Evolutionary conservation across 352 stramenopile species (phyloP).

Genomic region (Phytophthora capsici): DNA sequence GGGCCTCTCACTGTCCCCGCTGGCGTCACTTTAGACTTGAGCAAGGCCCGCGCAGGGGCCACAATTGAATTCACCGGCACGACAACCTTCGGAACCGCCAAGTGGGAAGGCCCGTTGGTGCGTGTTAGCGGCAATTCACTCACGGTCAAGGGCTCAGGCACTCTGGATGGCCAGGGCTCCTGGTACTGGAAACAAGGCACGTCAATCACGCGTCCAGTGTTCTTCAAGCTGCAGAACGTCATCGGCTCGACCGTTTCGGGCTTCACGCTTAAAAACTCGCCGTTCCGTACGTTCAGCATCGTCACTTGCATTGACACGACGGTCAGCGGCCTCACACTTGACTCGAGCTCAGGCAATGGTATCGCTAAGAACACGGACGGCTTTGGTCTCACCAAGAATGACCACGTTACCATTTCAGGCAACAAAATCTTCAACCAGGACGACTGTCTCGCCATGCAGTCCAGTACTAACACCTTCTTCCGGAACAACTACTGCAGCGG

Average conservation of each 20-base stretch:
- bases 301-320: slow-evolving; percentile 30
- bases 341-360: slow-evolving; percentile 18
- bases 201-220: slow-evolving; percentile 36
- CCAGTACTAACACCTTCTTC: slow-evolving; percentile 24
- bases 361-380: slow-evolving; percentile 30
- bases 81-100: slow-evolving; percentile 38
- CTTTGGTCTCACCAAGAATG: slow-evolving; percentile 36
- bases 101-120: slow-evolving; percentile 42
- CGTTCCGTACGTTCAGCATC: slow-evolving; percentile 35
- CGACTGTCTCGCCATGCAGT: slow-evolving; percentile 31
- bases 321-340: slow-evolving; percentile 25
- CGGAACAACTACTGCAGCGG: slow-evolving; percentile 25
- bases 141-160: slow-evolving; percentile 39
- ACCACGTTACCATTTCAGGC: slow-evolving; percentile 31
- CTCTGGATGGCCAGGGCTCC: slow-evolving; percentile 41
- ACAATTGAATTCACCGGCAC: slow-evolving; percentile 42
- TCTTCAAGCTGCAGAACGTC: slow-evolving; percentile 40
- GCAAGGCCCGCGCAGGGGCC: slow-evolving; percentile 28
- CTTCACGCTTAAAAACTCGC: slow-evolving; percentile 46
- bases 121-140: slow-evolving; percentile 34
- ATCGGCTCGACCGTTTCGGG: slow-evolving; percentile 32
- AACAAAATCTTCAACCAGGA: slow-evolving; percentile 45
- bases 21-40: slow-evolving; percentile 42
- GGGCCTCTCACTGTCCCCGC: slow-evolving; percentile 35
- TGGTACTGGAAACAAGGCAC: slow-evolving; percentile 48